Base-by-base conservation (phyloP, 345 rosid genomes). In the Brassica incana region DNA sequence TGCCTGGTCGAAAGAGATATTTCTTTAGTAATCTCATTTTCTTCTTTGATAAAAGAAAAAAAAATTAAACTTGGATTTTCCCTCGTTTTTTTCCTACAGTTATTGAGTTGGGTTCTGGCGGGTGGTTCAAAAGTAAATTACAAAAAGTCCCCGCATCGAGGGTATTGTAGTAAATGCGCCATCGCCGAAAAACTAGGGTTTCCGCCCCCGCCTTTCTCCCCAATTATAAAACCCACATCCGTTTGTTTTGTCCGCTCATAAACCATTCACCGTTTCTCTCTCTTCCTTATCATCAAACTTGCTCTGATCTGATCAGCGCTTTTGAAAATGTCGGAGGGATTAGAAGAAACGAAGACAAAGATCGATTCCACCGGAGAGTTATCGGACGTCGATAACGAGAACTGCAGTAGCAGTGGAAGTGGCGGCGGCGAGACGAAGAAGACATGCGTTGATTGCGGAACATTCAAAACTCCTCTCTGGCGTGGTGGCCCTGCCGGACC, bases 401-500 rank as follows among this genome's bases (percentile, higher is more conserved):
- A 78, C 79, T 78, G 85, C 30, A 73, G 81, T 71, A 78, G 81
- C 74, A 82, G 43, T 36, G 43, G 43, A 36, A 40, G 79, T 7
- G 77, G 74, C 23, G 75, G 88, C 66, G 60, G 60, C 25, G 87
- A 82, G 35, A 82, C 63, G 18, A 95, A 88, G 88, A 90, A 89
- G 29, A 86, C 89, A 0, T 95, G 99, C 67, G 90, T 93, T 5
- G 97, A 93, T 85, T 95, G 99, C 50, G 97, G 97, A 1, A 95
- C 99, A 29, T 23, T 90, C 4, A 89, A 90, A 61, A 95, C 99
- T 63, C 99, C 99, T 60, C 91, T 95, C 1, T 95, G 99, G 99
- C 84, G 99, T 1, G 95, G 98, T 4, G 99, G 99, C 5, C 99
- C 98, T 9, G 95, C 99, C 0, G 99, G 99, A 1, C 99, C 99